phyloP scores from a whole-genome alignment of 2,329 filamentous ascomycete species.

The Apiospora hydei region DNA sequence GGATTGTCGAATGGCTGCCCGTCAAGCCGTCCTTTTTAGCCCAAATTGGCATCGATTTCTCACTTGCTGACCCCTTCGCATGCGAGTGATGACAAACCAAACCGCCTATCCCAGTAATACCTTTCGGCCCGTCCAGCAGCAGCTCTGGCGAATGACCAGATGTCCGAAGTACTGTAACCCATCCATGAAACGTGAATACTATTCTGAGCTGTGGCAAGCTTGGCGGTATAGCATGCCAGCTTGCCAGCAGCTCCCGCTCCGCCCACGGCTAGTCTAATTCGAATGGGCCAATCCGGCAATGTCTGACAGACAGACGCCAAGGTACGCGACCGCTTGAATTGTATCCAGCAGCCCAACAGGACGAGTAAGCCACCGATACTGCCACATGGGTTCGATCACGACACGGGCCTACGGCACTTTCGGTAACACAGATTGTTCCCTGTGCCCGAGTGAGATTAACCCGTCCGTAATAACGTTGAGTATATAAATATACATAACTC shows the following conservation, averaged over 20 bases:
- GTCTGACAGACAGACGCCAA: conserved; percentile 10
- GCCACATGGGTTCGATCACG: conserved; percentile 1
- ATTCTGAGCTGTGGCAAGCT: conserved; percentile 19
- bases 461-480: not conserved
- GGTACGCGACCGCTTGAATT: conserved; percentile 1
- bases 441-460: not conserved
- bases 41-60: conserved; percentile 5
- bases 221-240: not conserved
- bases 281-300: conserved; percentile 5
- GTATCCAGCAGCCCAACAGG: conserved; percentile 9
- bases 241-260: not conserved
- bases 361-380: conserved; percentile 15
- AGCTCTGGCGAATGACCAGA: conserved; percentile 13
- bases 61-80: conserved; percentile 9
- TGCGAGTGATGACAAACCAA: conserved; percentile 17
- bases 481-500: not conserved
- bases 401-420: conserved; percentile 13
- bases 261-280: conserved; percentile 15
- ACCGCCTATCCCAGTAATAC: conserved; percentile 15
- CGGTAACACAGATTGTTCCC: not conserved
- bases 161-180: conserved; percentile 13
- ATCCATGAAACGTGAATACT: conserved; percentile 18
- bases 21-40: conserved; percentile 1
- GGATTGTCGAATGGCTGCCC: conserved; percentile 2
- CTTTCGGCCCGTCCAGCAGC: conserved; percentile 19